Percentiles rank a stretch among this genome's conserved stretches.
Conservation (phyloP, 2,329 filamentous ascomycete genomes). For the Colletotrichum costaricense region DNA sequence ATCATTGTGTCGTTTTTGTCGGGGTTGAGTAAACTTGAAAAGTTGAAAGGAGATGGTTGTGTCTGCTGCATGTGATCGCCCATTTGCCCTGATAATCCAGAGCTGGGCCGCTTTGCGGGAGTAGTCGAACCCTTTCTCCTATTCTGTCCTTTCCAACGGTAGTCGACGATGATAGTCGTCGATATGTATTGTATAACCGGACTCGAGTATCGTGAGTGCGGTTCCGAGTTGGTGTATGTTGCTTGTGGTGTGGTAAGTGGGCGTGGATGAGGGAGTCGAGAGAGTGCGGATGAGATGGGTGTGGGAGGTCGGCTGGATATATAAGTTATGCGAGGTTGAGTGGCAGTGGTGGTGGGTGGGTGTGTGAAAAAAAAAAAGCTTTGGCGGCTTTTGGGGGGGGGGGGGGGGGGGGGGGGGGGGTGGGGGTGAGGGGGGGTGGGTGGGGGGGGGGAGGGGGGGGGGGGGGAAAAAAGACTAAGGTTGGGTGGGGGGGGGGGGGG, state of each 20-base stretch:
- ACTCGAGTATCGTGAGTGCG: conserved; percentile 7
- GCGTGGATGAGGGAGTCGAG: neutral
- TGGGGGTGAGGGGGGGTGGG: neutral
- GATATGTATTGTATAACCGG: neutral
- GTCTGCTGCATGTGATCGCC: conserved; percentile 79
- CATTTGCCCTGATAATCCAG: conserved; percentile 36
- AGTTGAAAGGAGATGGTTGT: conserved; percentile 75
- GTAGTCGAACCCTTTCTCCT: neutral
- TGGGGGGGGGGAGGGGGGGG: neutral
- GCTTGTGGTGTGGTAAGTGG: neutral
- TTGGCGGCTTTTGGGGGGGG: conserved; percentile 28
- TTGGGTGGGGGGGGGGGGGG: conserved; percentile 5
- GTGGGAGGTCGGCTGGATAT: conserved; percentile 19
- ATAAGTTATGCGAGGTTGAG: conserved; percentile 24
- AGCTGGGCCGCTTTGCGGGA: conserved; percentile 2
- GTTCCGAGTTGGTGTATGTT: neutral
- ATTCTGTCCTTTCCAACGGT: neutral
- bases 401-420: conserved; percentile 1
- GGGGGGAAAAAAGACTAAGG: neutral
- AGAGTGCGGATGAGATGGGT: conserved; percentile 2
- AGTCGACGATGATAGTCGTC: conserved; percentile 6
- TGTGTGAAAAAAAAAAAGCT: conserved; percentile 15
- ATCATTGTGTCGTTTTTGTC: conserved; percentile 32
- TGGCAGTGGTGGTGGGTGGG: conserved; percentile 9
- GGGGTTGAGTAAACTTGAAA: conserved; percentile 80